Conservation (phyloP, 441 rosid species). For the Corymbia calophylla region DNA sequence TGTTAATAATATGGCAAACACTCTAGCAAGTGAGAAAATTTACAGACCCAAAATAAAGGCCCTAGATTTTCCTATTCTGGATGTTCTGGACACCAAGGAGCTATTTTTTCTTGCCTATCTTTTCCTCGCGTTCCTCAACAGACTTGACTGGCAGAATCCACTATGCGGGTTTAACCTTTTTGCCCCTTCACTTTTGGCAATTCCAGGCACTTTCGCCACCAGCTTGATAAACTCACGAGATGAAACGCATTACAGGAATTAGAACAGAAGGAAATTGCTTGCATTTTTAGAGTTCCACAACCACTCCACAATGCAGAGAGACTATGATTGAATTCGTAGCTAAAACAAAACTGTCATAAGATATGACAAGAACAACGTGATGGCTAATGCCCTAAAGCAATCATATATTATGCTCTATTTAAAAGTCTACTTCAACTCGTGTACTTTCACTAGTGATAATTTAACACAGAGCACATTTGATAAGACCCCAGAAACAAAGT, state of each 20-base stretch:
- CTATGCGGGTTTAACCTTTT: neutral
- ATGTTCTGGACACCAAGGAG: neutral
- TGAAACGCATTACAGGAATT: neutral
- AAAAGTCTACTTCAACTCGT: neutral
- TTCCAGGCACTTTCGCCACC: neutral
- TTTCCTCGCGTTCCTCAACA: neutral
- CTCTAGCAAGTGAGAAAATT: neutral
- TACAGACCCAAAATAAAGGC: neutral
- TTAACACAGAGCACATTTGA: neutral
- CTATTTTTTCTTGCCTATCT: neutral
- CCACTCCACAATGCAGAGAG: neutral
- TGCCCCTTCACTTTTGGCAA: neutral
- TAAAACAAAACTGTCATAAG: neutral
- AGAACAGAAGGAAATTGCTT: neutral
- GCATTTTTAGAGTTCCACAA: neutral
- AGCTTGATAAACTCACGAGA: neutral
- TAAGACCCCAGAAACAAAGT: neutral
- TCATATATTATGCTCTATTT: neutral
- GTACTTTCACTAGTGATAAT: neutral
- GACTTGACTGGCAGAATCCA: neutral
- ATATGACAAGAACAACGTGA: neutral
- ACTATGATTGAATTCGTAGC: neutral
- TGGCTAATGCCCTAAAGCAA: neutral
- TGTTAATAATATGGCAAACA: neutral
- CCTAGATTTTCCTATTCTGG: neutral